Evolutionary conservation across 2,329 filamentous ascomycete genomes (phyloP).

Genomic region (Kalmusia sp.): DNA sequence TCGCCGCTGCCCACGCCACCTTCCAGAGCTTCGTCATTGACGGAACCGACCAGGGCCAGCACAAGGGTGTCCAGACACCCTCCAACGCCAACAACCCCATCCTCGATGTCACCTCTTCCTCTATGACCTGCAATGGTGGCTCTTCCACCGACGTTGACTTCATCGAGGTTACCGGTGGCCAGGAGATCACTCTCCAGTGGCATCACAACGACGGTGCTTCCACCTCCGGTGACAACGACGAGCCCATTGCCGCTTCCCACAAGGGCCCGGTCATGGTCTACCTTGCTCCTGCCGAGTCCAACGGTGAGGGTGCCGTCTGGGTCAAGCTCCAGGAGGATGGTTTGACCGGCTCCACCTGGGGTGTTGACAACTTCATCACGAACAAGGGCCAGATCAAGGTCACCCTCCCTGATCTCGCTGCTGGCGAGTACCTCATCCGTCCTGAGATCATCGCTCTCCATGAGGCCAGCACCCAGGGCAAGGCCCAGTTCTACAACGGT

Average conservation of each 20-base stretch:
- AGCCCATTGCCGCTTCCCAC: constrained; percentile 61
- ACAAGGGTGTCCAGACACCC: constrained; percentile 55
- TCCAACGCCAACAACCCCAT: constrained; percentile 48
- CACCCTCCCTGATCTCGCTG: constrained; percentile 50
- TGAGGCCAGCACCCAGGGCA: constrained; percentile 45
- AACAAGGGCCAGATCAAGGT: constrained; percentile 53
- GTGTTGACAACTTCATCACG: constrained; percentile 48
- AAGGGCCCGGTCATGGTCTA: constrained; percentile 62
- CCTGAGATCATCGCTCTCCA: constrained; percentile 57
- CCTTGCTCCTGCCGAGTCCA: constrained; percentile 53
- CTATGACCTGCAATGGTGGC: constrained; percentile 48
- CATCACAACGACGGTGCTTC: constrained; percentile 53
- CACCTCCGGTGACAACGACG: constrained; percentile 49
- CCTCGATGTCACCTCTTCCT: constrained; percentile 41
- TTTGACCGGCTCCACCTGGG: constrained; percentile 46
- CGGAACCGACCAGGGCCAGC: constrained; percentile 37
- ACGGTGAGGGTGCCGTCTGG: constrained; percentile 61
- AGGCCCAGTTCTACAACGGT: constrained; percentile 56
- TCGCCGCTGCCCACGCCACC: constrained; percentile 45
- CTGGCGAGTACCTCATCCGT: constrained; percentile 54
- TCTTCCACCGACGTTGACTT: constrained; percentile 44
- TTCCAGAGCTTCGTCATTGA: constrained; percentile 53
- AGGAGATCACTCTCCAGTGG: constrained; percentile 57
- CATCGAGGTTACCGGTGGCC: constrained; percentile 56
- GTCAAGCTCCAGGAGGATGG: constrained; percentile 55